Conservation (phyloP, 2,329 filamentous ascomycete species). For the Raffaelea arxii region DNA sequence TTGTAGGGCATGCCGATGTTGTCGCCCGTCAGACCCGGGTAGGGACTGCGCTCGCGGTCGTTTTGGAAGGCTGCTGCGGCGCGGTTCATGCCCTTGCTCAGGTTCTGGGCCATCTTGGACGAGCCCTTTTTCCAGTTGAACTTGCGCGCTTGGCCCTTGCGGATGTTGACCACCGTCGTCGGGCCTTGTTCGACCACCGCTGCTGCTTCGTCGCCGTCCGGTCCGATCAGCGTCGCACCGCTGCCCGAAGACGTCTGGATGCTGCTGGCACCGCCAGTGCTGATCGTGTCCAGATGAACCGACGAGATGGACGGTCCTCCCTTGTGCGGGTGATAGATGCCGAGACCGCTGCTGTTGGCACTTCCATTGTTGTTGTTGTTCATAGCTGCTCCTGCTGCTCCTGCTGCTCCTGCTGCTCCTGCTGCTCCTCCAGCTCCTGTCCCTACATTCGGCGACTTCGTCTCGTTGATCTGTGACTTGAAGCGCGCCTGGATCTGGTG, state of each 20-base stretch:
- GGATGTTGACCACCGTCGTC: slow-evolving; percentile 91
- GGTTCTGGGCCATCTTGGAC: slow-evolving; percentile 86
- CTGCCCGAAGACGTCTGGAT: slow-evolving; percentile 45
- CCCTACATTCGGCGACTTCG: slow-evolving; percentile 34
- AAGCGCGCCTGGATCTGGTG: slow-evolving; percentile 91
- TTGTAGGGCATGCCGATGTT: slow-evolving; percentile 63
- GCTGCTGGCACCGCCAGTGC: too few species aligned
- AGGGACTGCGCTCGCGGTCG: slow-evolving; percentile 41
- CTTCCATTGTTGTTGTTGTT: too few species aligned
- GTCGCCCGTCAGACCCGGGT: slow-evolving; percentile 47
- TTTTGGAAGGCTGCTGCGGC: slow-evolving; percentile 68
- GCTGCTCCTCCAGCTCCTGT: not conserved
- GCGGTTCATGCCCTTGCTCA: slow-evolving; percentile 88
- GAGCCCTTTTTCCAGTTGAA: slow-evolving; percentile 99
- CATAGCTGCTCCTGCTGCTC: not conserved
- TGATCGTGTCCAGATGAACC: slow-evolving; percentile 39
- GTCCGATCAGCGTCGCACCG: slow-evolving; percentile 47
- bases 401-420: not conserved
- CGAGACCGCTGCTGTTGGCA: slow-evolving; percentile 49
- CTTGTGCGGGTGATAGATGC: slow-evolving; percentile 44
- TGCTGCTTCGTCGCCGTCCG: slow-evolving; percentile 54
- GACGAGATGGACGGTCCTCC: slow-evolving; percentile 40
- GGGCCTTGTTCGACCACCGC: slow-evolving; percentile 59
- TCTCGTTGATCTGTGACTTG: slow-evolving; percentile 57
- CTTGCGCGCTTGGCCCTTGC: slow-evolving; percentile 89